Evolutionary conservation across 139 green algal genomes (phyloP).

Genomic region (Auxenochlorella pyrenoidosa): DNA sequence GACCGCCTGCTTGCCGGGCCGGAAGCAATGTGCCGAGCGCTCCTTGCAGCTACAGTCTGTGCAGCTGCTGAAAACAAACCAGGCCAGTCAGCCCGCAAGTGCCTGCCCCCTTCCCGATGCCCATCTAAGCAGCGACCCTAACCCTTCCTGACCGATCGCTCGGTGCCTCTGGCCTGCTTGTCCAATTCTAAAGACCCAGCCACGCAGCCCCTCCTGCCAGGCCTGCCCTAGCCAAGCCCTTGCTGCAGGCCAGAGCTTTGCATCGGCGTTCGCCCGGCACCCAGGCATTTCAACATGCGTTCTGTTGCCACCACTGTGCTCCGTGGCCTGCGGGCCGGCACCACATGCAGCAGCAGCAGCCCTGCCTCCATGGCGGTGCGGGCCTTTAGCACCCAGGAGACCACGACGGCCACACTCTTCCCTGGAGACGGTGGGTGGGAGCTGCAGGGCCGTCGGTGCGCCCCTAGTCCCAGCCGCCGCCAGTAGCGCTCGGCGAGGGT

Average conservation of each 20-base stretch:
- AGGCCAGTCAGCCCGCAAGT: too few relatives aligned
- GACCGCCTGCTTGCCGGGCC: too few relatives aligned
- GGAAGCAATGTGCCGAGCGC: too few relatives aligned
- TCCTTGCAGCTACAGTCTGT: too few relatives aligned
- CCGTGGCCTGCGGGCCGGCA: not conserved
- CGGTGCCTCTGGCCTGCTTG: not conserved
- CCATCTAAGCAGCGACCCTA: too few relatives aligned
- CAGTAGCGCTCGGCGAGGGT: not conserved
- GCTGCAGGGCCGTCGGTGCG: too few relatives aligned
- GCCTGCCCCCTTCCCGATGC: too few relatives aligned
- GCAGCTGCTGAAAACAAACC: too few relatives aligned
- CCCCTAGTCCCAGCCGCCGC: not conserved
- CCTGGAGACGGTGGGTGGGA: slow-evolving; percentile 51
- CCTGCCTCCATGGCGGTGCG: not conserved
- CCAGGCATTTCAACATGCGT: not conserved
- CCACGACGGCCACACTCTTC: slow-evolving; percentile 51
- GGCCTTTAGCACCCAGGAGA: not conserved
- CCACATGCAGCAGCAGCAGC: slow-evolving; percentile 1
- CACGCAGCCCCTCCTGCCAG: not conserved
- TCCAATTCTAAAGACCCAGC: not conserved
- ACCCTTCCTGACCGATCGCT: not conserved
- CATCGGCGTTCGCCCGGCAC: not conserved
- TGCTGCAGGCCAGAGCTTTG: not conserved
- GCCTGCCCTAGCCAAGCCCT: slow-evolving; percentile 11
- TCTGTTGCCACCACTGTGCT: slow-evolving; percentile 8